Evolutionary conservation across 371 early-diverging fungal genomes (phyloP).

Genomic region (Dinochytrium kinnereticum): DNA sequence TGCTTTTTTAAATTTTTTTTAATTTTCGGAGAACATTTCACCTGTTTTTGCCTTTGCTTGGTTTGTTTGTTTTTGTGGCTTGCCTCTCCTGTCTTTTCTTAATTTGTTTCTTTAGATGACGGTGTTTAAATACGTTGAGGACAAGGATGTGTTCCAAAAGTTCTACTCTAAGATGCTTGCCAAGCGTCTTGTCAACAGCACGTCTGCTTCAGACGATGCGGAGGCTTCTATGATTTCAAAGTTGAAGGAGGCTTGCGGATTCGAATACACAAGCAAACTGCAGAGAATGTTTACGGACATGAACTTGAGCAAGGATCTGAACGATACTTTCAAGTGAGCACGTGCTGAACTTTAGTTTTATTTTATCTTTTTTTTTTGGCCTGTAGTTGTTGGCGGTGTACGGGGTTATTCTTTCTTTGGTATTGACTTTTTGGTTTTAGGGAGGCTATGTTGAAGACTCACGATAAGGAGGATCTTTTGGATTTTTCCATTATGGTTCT

Average conservation of each 20-base stretch:
- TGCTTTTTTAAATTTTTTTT: not conserved
- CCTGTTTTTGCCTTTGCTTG: not conserved
- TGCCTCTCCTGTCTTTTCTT: no score
- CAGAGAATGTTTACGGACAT: conserved; percentile 92
- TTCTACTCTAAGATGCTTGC: conserved; percentile 60
- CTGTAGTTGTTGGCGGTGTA: not conserved
- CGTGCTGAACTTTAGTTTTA: no score
- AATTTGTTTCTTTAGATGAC: conserved; percentile 51
- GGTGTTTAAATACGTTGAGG: conserved; percentile 63
- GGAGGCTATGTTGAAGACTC: conserved; percentile 44
- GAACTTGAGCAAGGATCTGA: conserved; percentile 74
- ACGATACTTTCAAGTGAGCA: conserved; percentile 37
- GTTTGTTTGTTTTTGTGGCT: not conserved
- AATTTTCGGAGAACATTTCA: not conserved
- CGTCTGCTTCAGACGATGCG: conserved; percentile 53
- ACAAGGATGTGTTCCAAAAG: conserved; percentile 69
- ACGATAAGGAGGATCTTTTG: conserved; percentile 57
- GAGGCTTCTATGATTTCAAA: conserved; percentile 55
- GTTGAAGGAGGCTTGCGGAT: conserved; percentile 47
- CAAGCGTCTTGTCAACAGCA: conserved; percentile 53
- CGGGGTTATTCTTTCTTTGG: not conserved
- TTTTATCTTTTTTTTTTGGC: no score
- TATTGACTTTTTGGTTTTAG: conserved; percentile 4
- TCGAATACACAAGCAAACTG: conserved; percentile 83
- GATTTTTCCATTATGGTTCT: conserved; percentile 90